A percentile compares a stretch with the other conserved stretches of the same genome.
These are phyloP conservation scores for Backusella luteola DNA, from an alignment of 192 early-diverging fungal genomes.

Conservation along the genomic window DNA sequence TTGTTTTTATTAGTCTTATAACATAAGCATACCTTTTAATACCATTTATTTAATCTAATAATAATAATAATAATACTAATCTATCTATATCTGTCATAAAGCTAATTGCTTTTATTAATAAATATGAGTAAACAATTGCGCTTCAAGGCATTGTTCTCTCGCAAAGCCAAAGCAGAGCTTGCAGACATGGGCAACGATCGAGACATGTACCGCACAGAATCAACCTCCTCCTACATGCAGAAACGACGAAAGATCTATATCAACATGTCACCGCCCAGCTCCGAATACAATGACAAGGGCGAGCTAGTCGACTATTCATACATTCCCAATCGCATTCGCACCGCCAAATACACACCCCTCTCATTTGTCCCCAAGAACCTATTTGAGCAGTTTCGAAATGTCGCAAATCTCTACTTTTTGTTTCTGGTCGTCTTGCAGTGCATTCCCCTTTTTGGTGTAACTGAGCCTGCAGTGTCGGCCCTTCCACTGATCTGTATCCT, in stretches of 20 bases:
- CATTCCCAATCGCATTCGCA: slow-evolving; percentile 75
- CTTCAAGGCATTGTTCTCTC: slow-evolving; percentile 10
- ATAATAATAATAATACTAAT: background rate
- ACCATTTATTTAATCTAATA: background rate
- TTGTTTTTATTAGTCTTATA: background rate
- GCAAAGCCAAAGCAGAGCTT: background rate
- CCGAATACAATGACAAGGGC: slow-evolving; percentile 29
- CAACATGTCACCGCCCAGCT: slow-evolving; percentile 25
- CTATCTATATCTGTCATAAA: background rate
- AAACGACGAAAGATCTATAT: slow-evolving; percentile 39
- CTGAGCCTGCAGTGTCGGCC: slow-evolving; percentile 77
- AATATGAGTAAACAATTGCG: slow-evolving; percentile 5
- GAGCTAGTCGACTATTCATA: slow-evolving; percentile 28
- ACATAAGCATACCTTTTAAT: background rate
- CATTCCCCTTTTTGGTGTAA: slow-evolving; percentile 54
- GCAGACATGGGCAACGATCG: background rate
- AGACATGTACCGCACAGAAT: slow-evolving; percentile 27
- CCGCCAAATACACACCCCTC: slow-evolving; percentile 88
- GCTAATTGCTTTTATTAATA: background rate
- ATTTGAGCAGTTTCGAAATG: slow-evolving; percentile 93
- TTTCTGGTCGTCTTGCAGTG: slow-evolving; percentile 85
- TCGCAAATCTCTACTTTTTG: slow-evolving; percentile 97
- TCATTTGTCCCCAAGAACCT: slow-evolving; percentile 97
- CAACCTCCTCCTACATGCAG: slow-evolving; percentile 36
- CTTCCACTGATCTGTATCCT: slow-evolving; percentile 86